Evolutionary conservation across 805 yeast genomes (phyloP).

Genomic region (Candida sphagnicola): DNA sequence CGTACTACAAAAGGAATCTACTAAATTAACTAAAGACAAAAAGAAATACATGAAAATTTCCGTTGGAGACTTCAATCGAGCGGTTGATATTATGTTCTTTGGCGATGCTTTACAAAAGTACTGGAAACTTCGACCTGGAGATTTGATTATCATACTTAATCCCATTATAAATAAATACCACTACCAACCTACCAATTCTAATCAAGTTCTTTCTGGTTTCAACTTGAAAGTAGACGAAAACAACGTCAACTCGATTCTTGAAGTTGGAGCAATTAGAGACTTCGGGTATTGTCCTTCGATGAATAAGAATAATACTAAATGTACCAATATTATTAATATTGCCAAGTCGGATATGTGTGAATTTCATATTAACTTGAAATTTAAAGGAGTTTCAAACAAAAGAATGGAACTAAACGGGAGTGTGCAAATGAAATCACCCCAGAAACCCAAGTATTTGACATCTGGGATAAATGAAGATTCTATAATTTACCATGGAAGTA

Average conservation of each 20-base stretch:
- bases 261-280: conserved; percentile 68
- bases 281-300: conserved; percentile 62
- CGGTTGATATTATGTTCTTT: conserved; percentile 58
- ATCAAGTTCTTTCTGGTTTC: conserved; percentile 30
- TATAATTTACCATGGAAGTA: conserved; percentile 13
- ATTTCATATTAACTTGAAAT: conserved; percentile 61
- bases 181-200: conserved; percentile 5
- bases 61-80: conserved; percentile 64
- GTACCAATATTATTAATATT: conserved; percentile 59
- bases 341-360: conserved; percentile 57
- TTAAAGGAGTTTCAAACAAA: conserved; percentile 49
- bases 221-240: conserved; percentile 49
- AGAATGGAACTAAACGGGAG: conserved; percentile 75
- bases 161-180: conserved; percentile 50
- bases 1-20: conserved; percentile 52
- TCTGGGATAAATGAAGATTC: conserved; percentile 19
- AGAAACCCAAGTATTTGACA: conserved; percentile 20
- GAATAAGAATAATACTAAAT: conserved; percentile 45
- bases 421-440: conserved; percentile 53
- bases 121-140: conserved; percentile 75
- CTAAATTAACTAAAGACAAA: conserved; percentile 39
- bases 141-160: conserved; percentile 67
- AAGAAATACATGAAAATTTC: conserved; percentile 57
- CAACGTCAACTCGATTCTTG: conserved; percentile 48
- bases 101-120: conserved; percentile 65